These are phyloP conservation scores for Cyberlindnera misumaiensis DNA, from an alignment of 805 yeast genomes.

Conservation along the genomic window DNA sequence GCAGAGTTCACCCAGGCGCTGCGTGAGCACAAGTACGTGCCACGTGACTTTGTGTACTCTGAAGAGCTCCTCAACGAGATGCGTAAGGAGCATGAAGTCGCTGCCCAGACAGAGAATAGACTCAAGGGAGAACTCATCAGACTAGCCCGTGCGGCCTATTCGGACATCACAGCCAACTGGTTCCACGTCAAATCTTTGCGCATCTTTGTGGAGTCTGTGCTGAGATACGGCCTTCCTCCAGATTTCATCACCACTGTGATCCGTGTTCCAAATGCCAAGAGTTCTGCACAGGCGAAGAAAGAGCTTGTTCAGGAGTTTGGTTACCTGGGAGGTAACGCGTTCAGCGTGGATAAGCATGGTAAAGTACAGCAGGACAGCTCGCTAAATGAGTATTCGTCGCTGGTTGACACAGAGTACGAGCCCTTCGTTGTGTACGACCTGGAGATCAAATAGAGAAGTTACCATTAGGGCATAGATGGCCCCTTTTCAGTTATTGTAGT, in stretches of 20 bases:
- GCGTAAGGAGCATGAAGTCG: constrained; percentile 72
- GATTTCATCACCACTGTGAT: constrained; percentile 56
- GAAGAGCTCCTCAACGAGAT: constrained; percentile 66
- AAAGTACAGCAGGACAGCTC: constrained; percentile 55
- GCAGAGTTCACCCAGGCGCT: constrained; percentile 61
- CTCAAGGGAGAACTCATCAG: constrained; percentile 73
- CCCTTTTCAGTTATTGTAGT: too few species aligned
- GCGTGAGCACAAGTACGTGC: constrained; percentile 84
- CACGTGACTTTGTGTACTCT: constrained; percentile 85
- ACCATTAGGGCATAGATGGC: too few species aligned
- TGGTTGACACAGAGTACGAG: constrained; percentile 93
- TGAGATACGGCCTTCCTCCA: constrained; percentile 96
- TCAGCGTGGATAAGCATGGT: constrained; percentile 60
- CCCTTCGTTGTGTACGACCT: constrained; percentile 84
- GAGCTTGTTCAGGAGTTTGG: constrained; percentile 74
- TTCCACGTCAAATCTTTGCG: constrained; percentile 84
- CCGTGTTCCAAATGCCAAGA: constrained; percentile 37
- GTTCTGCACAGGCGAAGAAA: constrained; percentile 51
- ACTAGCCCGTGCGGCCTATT: constrained; percentile 81
- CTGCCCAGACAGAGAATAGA: constrained; percentile 67
- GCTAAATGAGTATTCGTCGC: constrained; percentile 80
- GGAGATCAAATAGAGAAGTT: constrained; percentile 27
- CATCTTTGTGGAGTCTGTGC: constrained; percentile 84
- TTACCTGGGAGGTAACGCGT: constrained; percentile 87
- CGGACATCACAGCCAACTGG: constrained; percentile 82